Conservation (phyloP, 441 rosid species). For the Adansonia madagascariensis region DNA sequence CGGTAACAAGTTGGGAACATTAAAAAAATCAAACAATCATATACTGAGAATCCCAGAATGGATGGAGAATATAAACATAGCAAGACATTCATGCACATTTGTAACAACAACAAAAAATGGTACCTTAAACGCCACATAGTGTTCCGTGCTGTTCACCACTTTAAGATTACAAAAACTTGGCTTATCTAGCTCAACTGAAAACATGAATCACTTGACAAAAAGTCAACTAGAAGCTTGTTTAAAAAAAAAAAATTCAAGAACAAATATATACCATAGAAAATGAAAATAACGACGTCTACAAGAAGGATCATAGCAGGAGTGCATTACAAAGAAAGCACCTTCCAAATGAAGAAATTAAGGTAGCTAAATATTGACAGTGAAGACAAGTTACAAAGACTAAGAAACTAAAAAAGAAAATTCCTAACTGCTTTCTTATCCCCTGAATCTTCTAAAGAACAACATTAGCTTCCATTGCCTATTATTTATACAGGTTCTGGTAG, state of each 20-base stretch:
- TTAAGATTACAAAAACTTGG: constrained; percentile 86
- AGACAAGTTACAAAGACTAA: neutral
- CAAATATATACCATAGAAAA: neutral
- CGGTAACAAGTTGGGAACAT: constrained; percentile 8
- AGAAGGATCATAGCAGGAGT: constrained; percentile 17
- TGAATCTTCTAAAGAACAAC: neutral
- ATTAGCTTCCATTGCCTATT: neutral
- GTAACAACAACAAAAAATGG: neutral
- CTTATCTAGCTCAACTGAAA: constrained; percentile 86
- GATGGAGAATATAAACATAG: constrained; percentile 6
- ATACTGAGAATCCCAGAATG: constrained; percentile 2
- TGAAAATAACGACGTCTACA: neutral
- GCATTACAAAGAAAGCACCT: constrained; percentile 21
- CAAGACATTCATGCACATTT: constrained; percentile 2
- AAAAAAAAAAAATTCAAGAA: neutral
- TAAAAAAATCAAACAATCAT: constrained; percentile 13
- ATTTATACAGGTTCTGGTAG: neutral
- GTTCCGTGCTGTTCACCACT: constrained; percentile 80
- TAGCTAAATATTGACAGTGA: neutral
- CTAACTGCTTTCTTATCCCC: neutral
- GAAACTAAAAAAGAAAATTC: neutral
- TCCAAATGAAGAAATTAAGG: constrained; percentile 12
- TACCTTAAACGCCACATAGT: constrained; percentile 94
- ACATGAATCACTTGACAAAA: constrained; percentile 31
- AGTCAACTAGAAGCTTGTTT: constrained; percentile 2